Evolutionary conservation across 129 eudicot species (phyloP).

Genomic region (Flaveria bidentis): DNA sequence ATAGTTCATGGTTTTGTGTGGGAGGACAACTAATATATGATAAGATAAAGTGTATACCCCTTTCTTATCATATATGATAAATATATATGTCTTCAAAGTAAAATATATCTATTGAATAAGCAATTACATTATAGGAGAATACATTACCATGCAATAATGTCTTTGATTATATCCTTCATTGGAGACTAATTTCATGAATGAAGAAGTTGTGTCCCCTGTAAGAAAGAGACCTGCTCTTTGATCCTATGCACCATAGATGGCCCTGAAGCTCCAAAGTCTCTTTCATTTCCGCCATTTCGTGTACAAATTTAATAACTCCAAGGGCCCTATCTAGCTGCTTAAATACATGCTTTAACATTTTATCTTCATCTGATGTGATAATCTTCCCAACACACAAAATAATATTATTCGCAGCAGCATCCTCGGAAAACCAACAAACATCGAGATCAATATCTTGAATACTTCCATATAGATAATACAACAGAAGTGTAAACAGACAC

Average conservation of each 20-base stretch:
- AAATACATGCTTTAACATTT: constrained; percentile 54
- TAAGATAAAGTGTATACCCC: neutral
- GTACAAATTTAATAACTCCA: constrained; percentile 63
- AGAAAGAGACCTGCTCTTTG: constrained; percentile 43
- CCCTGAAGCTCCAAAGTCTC: constrained; percentile 74
- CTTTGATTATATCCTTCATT: constrained; percentile 25
- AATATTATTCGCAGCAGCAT: constrained; percentile 36
- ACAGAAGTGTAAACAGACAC: constrained; percentile 76
- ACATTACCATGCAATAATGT: neutral
- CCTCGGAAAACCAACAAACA: constrained; percentile 50
- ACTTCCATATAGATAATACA: constrained; percentile 63
- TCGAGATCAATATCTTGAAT: constrained; percentile 67
- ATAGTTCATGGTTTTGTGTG: constrained; percentile 1
- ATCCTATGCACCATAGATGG: constrained; percentile 79
- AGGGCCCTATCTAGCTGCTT: constrained; percentile 73
- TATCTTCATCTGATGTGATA: constrained; percentile 64
- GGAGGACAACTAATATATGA: neutral
- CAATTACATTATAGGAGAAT: constrained; percentile 23
- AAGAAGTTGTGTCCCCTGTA: constrained; percentile 66
- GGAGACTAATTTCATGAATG: constrained; percentile 53
- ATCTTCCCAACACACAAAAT: constrained; percentile 75
- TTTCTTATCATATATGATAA: constrained; percentile 12
- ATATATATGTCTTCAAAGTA: constrained; percentile 3
- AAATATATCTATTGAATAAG: neutral
- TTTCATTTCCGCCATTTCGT: constrained; percentile 67